Base-by-base conservation (phyloP, 176 grass and related monocot genomes). In the Carex pumila region DNA sequence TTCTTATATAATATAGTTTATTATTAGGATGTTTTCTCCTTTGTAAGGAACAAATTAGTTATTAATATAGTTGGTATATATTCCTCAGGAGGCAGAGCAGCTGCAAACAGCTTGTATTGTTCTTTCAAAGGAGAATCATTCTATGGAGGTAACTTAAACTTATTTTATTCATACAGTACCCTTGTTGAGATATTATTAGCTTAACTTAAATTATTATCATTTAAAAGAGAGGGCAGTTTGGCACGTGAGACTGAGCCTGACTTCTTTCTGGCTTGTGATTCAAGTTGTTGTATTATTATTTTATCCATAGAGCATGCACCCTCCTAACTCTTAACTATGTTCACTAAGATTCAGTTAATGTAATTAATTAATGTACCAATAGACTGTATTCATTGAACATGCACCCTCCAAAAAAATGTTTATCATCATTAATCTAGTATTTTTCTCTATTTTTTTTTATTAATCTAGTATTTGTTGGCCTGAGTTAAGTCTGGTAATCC, bases 91-190 rank as follows among this genome's bases (percentile, higher is more conserved):
- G 13, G 81, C 81, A 49, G 62, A 68, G 81, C n/a, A 69, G 61
- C 81, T 83, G 47, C 61, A 66, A 56, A 66, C 64, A 68, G 81
- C 81, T 83, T 83, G 81, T 13, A 31, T 54, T 63, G 81, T 83
- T 83, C 61, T 83, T 31, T 66, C 61, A 66, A 83, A 83, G 81
- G 62, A 83, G 64, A 83, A 83, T 55, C 29, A n/a, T 69, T 66
- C 61, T 6, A 41, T 83, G n/a, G 81, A 83, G 81, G 81, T 83
- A 83, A 25, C 25, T 25, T 25, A 25, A 25, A 25, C n/a, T 25
- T 25, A 25, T 25, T 25, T 25, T 25, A 25, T 25, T 25, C 25
- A 25, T 25, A 25, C 25, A 0, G 25, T 25, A 25, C 25, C 25
- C 25, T 66, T 66, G 14, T 34, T 65, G 11, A 4, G 12, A 14